A percentile compares a stretch with the other conserved stretches of the same genome.
Conservation (phyloP, 306 rosid genomes). For the Mimosa bimucronata region DNA sequence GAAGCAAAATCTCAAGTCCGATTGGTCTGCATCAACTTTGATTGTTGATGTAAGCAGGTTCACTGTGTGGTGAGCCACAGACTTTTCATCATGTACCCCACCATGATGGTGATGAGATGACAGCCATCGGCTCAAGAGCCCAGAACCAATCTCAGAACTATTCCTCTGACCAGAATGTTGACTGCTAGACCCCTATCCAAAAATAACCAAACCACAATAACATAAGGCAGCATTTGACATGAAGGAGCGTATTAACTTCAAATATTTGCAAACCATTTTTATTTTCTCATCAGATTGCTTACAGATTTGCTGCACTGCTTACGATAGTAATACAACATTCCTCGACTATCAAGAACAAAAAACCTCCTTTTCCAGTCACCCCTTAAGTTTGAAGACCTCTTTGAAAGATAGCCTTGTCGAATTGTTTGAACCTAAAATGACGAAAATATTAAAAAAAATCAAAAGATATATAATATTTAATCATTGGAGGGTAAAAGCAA, state of each 20-base stretch:
- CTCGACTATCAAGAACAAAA: slow-evolving; percentile 99
- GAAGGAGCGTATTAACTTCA: slow-evolving; percentile 31
- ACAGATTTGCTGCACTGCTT: slow-evolving; percentile 93
- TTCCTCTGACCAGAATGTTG: slow-evolving; percentile 94
- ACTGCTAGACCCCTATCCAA: slow-evolving; percentile 74
- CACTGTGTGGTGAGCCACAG: slow-evolving; percentile 98
- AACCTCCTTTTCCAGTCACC: slow-evolving; percentile 99
- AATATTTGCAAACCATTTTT: slow-evolving; percentile 30
- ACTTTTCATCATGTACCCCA: slow-evolving; percentile 99
- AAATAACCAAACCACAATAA: slow-evolving; percentile 38
- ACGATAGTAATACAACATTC: slow-evolving; percentile 97
- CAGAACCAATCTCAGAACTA: slow-evolving; percentile 99
- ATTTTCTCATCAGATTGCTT: slow-evolving; percentile 49
- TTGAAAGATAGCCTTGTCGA: slow-evolving; percentile 99
- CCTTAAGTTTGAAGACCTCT: slow-evolving; percentile 94
- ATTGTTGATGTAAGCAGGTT: slow-evolving; percentile 97
- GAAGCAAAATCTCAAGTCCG: slow-evolving; percentile 97
- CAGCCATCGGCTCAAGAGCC: slow-evolving; percentile 96
- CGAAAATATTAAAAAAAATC: slow-evolving; percentile 19
- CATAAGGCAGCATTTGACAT: slow-evolving; percentile 29
- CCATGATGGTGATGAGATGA: slow-evolving; percentile 98
- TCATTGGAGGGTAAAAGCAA: slow-evolving; percentile 10
- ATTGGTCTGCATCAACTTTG: slow-evolving; percentile 99
- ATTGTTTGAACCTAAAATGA: slow-evolving; percentile 88
- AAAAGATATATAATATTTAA: slow-evolving; percentile 10